These are phyloP conservation scores for Cryptosporidium parvum DNA, from an alignment of 169 alveolate genomes.

Conservation along the genomic window DNA sequence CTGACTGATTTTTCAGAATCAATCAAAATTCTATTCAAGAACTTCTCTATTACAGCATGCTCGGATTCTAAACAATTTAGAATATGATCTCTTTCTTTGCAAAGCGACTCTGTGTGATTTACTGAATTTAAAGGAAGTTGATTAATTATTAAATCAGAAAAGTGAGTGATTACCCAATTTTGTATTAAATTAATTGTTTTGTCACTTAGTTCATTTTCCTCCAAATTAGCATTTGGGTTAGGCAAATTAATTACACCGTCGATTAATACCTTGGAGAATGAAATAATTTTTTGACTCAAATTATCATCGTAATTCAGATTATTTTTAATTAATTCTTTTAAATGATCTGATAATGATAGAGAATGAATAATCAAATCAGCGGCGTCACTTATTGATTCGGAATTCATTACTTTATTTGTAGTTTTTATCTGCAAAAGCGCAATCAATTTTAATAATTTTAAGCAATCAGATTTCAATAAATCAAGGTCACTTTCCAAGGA, in stretches of 20 bases:
- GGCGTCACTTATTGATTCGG: not conserved
- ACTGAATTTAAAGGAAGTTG: conserved; percentile 9
- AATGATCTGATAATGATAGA: conserved; percentile 17
- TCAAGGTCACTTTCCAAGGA: conserved; percentile 3
- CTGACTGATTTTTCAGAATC: conserved; percentile 13
- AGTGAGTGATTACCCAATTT: not conserved
- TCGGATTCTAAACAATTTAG: conserved; percentile 7
- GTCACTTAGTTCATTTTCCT: not conserved
- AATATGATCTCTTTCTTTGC: conserved; percentile 42
- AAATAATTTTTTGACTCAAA: not conserved
- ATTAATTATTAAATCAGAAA: not conserved
- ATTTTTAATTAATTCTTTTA: conserved; percentile 1
- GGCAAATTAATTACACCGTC: not conserved
- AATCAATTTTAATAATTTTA: conserved; percentile 11
- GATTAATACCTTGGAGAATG: not conserved
- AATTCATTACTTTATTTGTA: not conserved
- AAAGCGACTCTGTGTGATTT: conserved; percentile 6
- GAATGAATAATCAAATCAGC: not conserved
- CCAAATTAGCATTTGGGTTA: not conserved
- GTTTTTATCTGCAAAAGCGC: conserved; percentile 11
- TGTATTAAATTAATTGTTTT: not conserved
- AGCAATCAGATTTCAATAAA: conserved; percentile 35
- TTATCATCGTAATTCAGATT: not conserved
- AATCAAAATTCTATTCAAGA: conserved; percentile 18
- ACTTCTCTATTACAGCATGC: not conserved